Conservation (phyloP, 2,329 filamentous ascomycete genomes). For the Acarospora socialis region DNA sequence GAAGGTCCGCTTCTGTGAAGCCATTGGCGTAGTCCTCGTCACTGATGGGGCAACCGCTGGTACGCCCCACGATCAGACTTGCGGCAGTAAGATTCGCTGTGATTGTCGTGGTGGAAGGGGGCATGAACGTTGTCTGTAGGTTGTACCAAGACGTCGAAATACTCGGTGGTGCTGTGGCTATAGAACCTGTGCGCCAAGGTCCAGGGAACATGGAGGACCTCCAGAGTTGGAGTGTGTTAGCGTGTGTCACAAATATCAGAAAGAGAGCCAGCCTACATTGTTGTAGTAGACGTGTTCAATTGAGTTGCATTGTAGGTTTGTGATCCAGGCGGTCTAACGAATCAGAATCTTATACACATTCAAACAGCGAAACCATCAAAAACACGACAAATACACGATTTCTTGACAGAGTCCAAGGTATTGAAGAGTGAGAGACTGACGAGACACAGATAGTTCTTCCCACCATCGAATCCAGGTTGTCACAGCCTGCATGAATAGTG, state of each 20-base stretch:
- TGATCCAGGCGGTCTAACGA: slow-evolving; percentile 4
- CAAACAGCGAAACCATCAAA: too few species aligned
- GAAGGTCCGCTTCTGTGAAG: slow-evolving; percentile 2
- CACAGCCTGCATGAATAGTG: slow-evolving; percentile 4
- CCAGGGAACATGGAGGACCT: slow-evolving; percentile 7
- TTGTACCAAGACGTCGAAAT: slow-evolving; percentile 6
- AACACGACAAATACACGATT: not conserved
- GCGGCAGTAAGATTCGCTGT: slow-evolving; percentile 2
- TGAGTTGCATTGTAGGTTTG: not conserved
- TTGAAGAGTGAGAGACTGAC: slow-evolving; percentile 1
- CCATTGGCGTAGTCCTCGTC: slow-evolving; percentile 1
- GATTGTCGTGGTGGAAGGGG: slow-evolving; percentile 3
- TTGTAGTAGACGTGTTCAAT: not conserved
- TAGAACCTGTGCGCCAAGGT: slow-evolving; percentile 1
- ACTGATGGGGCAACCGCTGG: slow-evolving; percentile 4
- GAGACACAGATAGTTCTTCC: slow-evolving; percentile 6
- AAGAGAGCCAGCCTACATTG: slow-evolving; percentile 1
- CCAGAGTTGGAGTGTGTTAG: not conserved
- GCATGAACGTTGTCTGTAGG: slow-evolving; percentile 3
- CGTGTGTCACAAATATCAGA: not conserved
- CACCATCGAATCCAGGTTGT: slow-evolving; percentile 7
- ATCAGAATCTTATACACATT: too few species aligned
- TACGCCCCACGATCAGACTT: not conserved
- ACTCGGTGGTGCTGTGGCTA: not conserved
- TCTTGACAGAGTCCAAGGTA: not conserved